phyloP scores from a whole-genome alignment of 192 early-diverging fungal species.

The Umbelopsis vinacea region DNA sequence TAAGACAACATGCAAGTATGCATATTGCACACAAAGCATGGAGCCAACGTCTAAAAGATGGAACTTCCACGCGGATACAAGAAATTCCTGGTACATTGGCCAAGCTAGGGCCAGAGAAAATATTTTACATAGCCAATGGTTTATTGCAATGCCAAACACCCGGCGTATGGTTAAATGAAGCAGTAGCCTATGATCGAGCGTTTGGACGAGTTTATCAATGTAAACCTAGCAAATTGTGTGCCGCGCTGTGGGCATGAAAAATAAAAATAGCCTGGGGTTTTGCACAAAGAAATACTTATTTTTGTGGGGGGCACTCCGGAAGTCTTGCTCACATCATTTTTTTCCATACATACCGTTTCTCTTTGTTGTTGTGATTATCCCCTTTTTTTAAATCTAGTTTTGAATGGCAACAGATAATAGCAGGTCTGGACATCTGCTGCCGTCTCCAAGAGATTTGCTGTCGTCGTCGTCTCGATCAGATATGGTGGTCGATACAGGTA shows the following conservation, averaged over 20 bases:
- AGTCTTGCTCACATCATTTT: neutral
- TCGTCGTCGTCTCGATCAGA: conserved; percentile 15
- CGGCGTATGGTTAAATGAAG: neutral
- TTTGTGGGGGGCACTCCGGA: neutral
- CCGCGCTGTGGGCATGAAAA: neutral
- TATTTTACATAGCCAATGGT: neutral
- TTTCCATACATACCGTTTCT: neutral
- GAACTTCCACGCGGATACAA: neutral
- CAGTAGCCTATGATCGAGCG: neutral
- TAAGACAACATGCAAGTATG: neutral
- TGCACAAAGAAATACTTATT: neutral
- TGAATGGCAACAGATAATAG: conserved; percentile 23
- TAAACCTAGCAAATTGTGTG: neutral
- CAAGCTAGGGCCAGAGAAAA: neutral
- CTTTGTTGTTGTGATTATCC: neutral
- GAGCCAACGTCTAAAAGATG: neutral
- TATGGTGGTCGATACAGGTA: conserved; percentile 23
- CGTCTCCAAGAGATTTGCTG: conserved; percentile 20
- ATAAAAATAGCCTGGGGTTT: neutral
- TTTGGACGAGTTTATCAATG: neutral
- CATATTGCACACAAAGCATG: conserved; percentile 2
- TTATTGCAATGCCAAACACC: neutral
- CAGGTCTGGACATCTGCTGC: conserved; percentile 16
- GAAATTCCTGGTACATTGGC: neutral
- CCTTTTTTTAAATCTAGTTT: conserved; percentile 12